Base-by-base conservation (phyloP, 495 filamentous ascomycete species). In the Geoglossum glabrum region DNA sequence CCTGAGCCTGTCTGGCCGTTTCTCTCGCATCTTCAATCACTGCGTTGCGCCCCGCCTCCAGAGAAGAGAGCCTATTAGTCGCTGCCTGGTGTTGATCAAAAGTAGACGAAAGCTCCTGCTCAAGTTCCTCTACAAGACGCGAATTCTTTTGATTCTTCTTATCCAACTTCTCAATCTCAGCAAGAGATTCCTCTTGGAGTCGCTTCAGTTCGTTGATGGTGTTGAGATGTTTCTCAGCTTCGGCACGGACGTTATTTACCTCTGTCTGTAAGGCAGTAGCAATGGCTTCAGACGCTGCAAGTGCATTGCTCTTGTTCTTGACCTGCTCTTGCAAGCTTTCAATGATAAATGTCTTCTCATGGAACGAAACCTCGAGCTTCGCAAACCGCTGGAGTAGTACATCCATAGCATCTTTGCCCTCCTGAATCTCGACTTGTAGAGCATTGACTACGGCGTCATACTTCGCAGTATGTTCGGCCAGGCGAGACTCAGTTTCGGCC, bases 91-190 rank as follows among this genome's bases (percentile, higher is more conserved):
- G 87, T 65, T 95, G 87, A 59, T 98, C 92, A 67, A 85, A 98
- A 69, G 87, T 95, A 66, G 75, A 87, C 60, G 86, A 84, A n/a
- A 99, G 79, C 64, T 99, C 90, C 60, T 99, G 89, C 68, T 99
- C 92, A 19, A 99, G 81, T 69, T 97, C 92, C 65, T 96, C 88
- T 8, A 97, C 85, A 9, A 99, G 73, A 47, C 85, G 81, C 17
- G 85, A 85, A 68, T 90, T 90, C 73, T 92, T 93, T 70, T 87
- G 57, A 54, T 59, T 52, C 46, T 59, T 30, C 36, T 59, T 50
- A n/a, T 59, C 50, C 13, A 59, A 23, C 36, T 49, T 69, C 56
- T 80, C 76, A 46, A 86, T 68, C 38, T 84, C 74, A 19, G 68
- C 65, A 47, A 77, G 74, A 68, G 86, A 82, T 71, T 82, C 82